A percentile compares a stretch with the other conserved stretches of the same genome.
phyloP scores from a whole-genome alignment of 2,329 filamentous ascomycete genomes.

The Cladophialophora carrionii region DNA sequence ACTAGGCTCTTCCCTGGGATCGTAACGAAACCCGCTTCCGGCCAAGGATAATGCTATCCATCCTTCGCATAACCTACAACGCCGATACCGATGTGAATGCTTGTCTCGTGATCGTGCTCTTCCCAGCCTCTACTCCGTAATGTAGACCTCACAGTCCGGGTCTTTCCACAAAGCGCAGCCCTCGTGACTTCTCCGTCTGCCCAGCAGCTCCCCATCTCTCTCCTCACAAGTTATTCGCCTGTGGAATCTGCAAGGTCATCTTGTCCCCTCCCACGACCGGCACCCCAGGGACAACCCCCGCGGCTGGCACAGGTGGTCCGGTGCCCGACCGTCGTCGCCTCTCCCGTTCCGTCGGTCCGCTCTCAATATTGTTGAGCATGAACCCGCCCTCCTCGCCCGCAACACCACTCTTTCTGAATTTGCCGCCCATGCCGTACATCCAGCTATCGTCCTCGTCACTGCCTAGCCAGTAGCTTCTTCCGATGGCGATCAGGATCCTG shows the following conservation, averaged over 20 bases:
- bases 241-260: slow-evolving; percentile 33
- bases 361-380: slow-evolving; percentile 50
- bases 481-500: slow-evolving; percentile 74
- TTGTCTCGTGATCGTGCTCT: background rate
- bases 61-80: background rate
- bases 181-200: background rate
- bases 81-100: background rate
- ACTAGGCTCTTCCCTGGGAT: background rate
- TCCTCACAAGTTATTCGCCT: background rate
- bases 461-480: slow-evolving; percentile 79
- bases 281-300: slow-evolving; percentile 21
- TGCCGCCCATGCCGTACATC: slow-evolving; percentile 62
- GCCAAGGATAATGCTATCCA: background rate
- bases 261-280: slow-evolving; percentile 24
- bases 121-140: background rate
- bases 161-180: background rate
- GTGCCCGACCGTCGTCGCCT: slow-evolving; percentile 65
- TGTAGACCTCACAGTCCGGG: background rate
- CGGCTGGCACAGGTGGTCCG: slow-evolving; percentile 50
- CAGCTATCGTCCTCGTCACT: slow-evolving; percentile 52
- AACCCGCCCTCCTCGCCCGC: slow-evolving; percentile 48
- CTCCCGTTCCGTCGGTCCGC: slow-evolving; percentile 58
- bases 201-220: background rate
- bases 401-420: slow-evolving; percentile 44
- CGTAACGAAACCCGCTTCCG: background rate